Conservation (phyloP, 2,329 filamentous ascomycete genomes). For the Calonectria ilicicola region DNA sequence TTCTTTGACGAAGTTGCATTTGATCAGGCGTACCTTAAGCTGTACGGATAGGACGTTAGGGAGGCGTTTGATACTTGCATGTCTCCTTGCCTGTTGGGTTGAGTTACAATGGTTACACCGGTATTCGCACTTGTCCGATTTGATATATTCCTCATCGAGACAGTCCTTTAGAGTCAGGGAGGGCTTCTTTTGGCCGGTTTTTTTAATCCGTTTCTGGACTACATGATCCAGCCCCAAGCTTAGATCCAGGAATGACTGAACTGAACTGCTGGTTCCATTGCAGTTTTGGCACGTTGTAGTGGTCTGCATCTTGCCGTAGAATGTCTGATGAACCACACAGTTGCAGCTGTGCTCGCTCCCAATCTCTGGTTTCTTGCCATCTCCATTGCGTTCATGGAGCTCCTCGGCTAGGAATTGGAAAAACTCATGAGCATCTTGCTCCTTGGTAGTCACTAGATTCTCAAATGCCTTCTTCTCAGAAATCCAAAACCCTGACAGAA, state of each 20-base stretch:
- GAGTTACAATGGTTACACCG: conserved; percentile 84
- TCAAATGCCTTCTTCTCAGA: conserved; percentile 79
- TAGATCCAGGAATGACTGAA: conserved; percentile 92
- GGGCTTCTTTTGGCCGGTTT: conserved; percentile 60
- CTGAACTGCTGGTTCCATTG: conserved; percentile 81
- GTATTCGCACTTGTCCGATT: conserved; percentile 89
- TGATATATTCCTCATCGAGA: conserved; percentile 87
- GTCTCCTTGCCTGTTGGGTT: conserved; percentile 83
- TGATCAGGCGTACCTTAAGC: conserved; percentile 74
- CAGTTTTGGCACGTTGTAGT: conserved; percentile 93
- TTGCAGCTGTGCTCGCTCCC: conserved; percentile 76
- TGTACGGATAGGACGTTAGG: conserved; percentile 94
- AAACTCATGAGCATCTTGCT: conserved; percentile 97
- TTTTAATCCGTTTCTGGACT: conserved; percentile 73
- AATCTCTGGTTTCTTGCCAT: conserved; percentile 71
- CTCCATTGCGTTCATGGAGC: conserved; percentile 84
- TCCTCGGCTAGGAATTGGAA: conserved; percentile 96
- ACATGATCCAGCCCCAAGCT: conserved; percentile 86
- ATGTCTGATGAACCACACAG: conserved; percentile 94
- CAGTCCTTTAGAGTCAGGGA: conserved; percentile 74
- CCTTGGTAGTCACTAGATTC: conserved; percentile 88
- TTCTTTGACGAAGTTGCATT: neutral
- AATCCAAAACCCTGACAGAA: conserved; percentile 91
- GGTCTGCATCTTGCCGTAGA: conserved; percentile 91
- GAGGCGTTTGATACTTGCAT: conserved; percentile 84